A percentile compares a stretch with the other conserved stretches of the same genome.
Evolutionary conservation across 2,329 filamentous ascomycete genomes (phyloP).

Genomic region (Phyllosticta ampelicida): DNA sequence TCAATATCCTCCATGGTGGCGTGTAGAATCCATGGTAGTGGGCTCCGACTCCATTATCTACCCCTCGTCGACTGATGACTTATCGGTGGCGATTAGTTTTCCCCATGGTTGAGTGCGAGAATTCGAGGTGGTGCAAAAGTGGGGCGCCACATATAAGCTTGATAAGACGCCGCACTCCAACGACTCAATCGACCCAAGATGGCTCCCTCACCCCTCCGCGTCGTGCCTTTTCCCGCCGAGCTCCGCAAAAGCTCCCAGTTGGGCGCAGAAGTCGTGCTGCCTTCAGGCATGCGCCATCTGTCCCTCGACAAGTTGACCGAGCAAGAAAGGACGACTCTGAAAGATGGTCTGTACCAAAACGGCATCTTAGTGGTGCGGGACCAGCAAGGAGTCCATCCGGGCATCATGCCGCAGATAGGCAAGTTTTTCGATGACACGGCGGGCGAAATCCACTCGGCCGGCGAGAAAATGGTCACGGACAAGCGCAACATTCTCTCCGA

Average conservation of each 20-base stretch:
- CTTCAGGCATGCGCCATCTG: slow-evolving; percentile 5
- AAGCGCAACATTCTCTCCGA: slow-evolving; percentile 10
- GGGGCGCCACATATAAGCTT: not conserved
- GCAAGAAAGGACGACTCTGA: slow-evolving; percentile 12
- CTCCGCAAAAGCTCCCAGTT: slow-evolving; percentile 12
- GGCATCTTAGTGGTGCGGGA: slow-evolving; percentile 14
- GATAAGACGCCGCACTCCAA: not conserved
- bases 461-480: slow-evolving; percentile 14
- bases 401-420: slow-evolving; percentile 12
- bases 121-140: not conserved
- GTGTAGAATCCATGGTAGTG: not conserved
- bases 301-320: slow-evolving; percentile 9
- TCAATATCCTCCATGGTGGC: not conserved
- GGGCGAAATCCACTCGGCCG: slow-evolving; percentile 14
- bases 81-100: no score
- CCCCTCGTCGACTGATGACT: not conserved
- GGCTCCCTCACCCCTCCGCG: slow-evolving; percentile 8
- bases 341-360: slow-evolving; percentile 14
- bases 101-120: no score
- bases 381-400: slow-evolving; percentile 13
- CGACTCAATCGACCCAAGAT: slow-evolving; percentile 8
- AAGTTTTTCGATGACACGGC: slow-evolving; percentile 14
- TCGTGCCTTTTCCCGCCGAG: slow-evolving; percentile 7
- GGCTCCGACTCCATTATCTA: not conserved
- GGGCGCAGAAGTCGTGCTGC: slow-evolving; percentile 13